Base-by-base conservation (phyloP, 129 eudicot species). In the Tanacetum coccineum region DNA sequence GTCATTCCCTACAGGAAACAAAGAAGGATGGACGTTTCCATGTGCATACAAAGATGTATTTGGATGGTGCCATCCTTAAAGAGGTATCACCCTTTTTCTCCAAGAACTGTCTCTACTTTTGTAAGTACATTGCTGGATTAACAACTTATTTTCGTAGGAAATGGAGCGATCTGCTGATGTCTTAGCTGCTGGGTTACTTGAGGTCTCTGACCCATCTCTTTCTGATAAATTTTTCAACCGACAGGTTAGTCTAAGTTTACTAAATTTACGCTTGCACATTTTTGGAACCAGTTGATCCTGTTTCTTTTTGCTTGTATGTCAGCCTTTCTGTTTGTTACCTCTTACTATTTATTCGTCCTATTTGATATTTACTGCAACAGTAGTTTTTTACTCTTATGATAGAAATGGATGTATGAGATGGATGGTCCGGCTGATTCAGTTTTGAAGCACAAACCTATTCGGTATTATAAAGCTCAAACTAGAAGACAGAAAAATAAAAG, bases 141-240 rank as follows among this genome's bases (percentile, higher is more conserved):
- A 32, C 48, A 39, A 71, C 42, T 76, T 50, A 40, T 57, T n/a
- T 40, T 59, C 60, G 66, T 84, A 94, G 99, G 97, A 94, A 82
- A 94, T 94, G 96, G 95, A 89, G 78, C 74, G 99, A 44, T 94
- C 99, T 39, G 97, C 99, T 67, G 99, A 94, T 85, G 93, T 94
- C 60, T 88, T 94, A 70, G 99, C 99, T 49, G 97, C 99, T 18
- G 99, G 99, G 77, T 68, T 94, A 71, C 96, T 94, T 72, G 96
- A 94, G 80, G 83, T 94, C 72, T 91, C 99, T 28, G 88, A 94
- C 62, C 99, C 99, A 14, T 75, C 87, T 47, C 99, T 94, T 71
- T 86, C 93, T 28, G 39, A 32, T 53, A 57, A 20, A 50, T 30
- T 32, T 53, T 53, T 11, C 18, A n/a, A 4, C 58, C 10, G 21